A percentile compares a stretch with the other conserved stretches of the same genome.
Evolutionary conservation across 169 alveolate species (phyloP).

Genomic region (Plasmodium billcollinsi): DNA sequence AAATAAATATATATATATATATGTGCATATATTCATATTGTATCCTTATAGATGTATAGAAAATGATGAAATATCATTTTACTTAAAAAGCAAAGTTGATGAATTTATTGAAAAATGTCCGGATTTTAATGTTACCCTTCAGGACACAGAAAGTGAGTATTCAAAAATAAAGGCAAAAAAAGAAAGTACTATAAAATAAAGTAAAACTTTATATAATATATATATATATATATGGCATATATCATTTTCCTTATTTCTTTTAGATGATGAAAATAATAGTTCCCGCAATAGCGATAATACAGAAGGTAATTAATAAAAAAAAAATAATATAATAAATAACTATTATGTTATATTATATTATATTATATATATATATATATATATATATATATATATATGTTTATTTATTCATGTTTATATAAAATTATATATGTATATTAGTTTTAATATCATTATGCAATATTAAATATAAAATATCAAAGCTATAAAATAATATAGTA

Average conservation of each 20-base stretch:
- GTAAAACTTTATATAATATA: neutral
- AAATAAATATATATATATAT: neutral
- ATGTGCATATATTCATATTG: neutral
- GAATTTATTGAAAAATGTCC: constrained; percentile 61
- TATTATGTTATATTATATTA: neutral
- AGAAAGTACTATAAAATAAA: neutral
- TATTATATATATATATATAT: neutral
- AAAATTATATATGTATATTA: neutral
- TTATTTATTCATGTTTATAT: neutral
- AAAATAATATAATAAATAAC: neutral
- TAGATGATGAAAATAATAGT: constrained; percentile 55
- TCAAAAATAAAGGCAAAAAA: neutral
- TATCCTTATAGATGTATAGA: constrained; percentile 51
- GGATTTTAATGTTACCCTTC: constrained; percentile 14
- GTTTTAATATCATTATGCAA: constrained; percentile 4
- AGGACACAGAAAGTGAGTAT: constrained; percentile 37
- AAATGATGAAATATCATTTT: constrained; percentile 67
- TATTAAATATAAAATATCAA: neutral
- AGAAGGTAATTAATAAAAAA: constrained; percentile 52
- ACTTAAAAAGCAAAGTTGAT: constrained; percentile 62
- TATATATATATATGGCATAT: neutral
- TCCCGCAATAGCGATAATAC: constrained; percentile 51
- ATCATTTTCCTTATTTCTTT: neutral
- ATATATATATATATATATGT: neutral
- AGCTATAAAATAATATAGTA: constrained; percentile 11